Evolutionary conservation across 1,284 basidiomycete genomes (phyloP).

Genomic region (Trichosporon sp.): DNA sequence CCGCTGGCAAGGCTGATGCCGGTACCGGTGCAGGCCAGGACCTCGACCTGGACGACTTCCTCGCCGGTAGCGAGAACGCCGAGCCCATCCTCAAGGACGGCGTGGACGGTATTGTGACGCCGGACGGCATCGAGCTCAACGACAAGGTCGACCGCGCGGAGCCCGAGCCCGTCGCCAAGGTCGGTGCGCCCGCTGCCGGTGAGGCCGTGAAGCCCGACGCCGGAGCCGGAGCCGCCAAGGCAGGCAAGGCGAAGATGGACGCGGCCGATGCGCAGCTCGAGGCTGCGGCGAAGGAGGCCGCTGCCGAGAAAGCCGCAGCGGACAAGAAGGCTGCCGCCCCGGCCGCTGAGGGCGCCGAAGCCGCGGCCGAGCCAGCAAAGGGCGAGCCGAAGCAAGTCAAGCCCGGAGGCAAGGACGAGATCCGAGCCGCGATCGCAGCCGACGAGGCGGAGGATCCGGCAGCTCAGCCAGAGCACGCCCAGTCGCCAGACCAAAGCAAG

Average conservation of each 20-base stretch:
- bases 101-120: slow-evolving; percentile 28
- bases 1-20: neutral
- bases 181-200: slow-evolving; percentile 3
- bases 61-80: neutral
- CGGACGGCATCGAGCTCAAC: slow-evolving; percentile 19
- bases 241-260: slow-evolving; percentile 22
- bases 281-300: slow-evolving; percentile 21
- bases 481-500: slow-evolving; percentile 19
- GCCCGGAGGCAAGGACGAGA: slow-evolving; percentile 13
- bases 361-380: neutral
- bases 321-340: neutral
- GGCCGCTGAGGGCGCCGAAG: neutral
- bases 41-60: neutral
- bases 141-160: slow-evolving; percentile 7
- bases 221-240: slow-evolving; percentile 17
- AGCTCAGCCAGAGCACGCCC: slow-evolving; percentile 18
- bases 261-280: neutral
- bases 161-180: neutral
- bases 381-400: slow-evolving; percentile 8
- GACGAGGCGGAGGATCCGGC: slow-evolving; percentile 15
- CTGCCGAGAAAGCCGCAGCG: slow-evolving; percentile 32
- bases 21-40: neutral
- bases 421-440: neutral
- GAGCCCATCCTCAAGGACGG: neutral
- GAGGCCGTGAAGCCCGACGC: slow-evolving; percentile 20